Base-by-base conservation (phyloP, 495 filamentous ascomycete species). In the Aspergillus taichungensis region DNA sequence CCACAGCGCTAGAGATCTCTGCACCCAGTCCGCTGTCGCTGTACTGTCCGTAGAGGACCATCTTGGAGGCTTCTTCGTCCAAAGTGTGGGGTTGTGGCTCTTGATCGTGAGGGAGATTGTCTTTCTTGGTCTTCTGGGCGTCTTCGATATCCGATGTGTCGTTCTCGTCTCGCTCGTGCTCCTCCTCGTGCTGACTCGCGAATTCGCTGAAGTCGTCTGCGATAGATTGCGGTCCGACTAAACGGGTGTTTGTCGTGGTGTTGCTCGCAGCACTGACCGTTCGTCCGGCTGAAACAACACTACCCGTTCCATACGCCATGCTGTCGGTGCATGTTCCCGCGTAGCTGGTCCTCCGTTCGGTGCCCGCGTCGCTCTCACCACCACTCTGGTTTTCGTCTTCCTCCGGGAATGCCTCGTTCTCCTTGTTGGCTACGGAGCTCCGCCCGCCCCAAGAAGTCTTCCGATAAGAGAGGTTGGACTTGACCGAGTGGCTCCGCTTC, bases 371-470 rank as follows among this genome's bases (percentile, higher is more conserved):
- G 46, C 72, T 77, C 40, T 65, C 64, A 0, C 55, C 50, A n/a
- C 57, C 67, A 32, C 65, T 67, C 13, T 66, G 63, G 34, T 63
- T 55, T 33, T 76, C 70, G 13, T 75, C 72, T 43, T 77, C 75
- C 46, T 78, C 76, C 3, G 68, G 64, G 43, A 82, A 72, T 4
- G 57, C 59, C 43, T 79, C 78, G 48, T 82, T 84, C 56, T 83
- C 79, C 51, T 83, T 83, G 59, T 83, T 74, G 6, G 68, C 63
- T 24, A 66, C 39, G 46, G 65, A 57, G 37, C 58, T 67, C 29
- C 72, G 74, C 10, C 72, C 75, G 18, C 71, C 76, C 90, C 88
- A 94, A 37, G 83, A 86, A 10, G 73, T 63, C 66, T 95, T 95
- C 43, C 88, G 76, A 13, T 74, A 54, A 0, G 74, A 67, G 3